phyloP scores from a whole-genome alignment of 2,329 filamentous ascomycete species.

The Ophiostoma fasciatum region DNA sequence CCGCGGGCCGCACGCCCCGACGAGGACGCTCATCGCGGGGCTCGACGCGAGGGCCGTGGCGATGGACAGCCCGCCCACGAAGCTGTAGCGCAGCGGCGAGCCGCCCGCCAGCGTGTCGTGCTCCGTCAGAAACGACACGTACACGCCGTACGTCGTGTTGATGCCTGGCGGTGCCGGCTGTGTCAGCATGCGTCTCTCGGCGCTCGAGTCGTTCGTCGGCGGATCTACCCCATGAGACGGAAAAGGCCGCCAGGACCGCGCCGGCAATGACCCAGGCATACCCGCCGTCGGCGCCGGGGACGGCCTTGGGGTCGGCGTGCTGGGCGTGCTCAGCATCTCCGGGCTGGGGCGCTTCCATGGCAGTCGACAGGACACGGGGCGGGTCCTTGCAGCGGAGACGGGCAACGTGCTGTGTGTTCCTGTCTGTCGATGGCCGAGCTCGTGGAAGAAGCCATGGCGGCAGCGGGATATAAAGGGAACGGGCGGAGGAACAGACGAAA shows the following conservation, averaged over 20 bases:
- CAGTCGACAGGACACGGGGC: too few relatives aligned
- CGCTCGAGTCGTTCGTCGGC: not conserved
- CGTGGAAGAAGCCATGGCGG: too few relatives aligned
- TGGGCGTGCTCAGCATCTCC: too few relatives aligned
- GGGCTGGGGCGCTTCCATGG: too few relatives aligned
- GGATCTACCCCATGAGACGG: constrained; percentile 1
- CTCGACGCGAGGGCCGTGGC: constrained; percentile 1
- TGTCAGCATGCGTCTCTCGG: not conserved
- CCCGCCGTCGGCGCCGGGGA: not conserved
- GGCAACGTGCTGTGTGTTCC: too few relatives aligned
- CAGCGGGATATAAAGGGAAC: too few relatives aligned
- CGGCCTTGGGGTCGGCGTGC: too few relatives aligned
- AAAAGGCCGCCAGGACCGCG: not conserved
- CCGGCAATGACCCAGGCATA: constrained; percentile 3
- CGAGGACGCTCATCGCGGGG: not conserved
- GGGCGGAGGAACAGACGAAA: too few relatives aligned
- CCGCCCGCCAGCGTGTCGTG: constrained; percentile 4
- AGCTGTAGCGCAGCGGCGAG: constrained; percentile 3
- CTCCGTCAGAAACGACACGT: constrained; percentile 4
- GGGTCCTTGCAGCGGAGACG: too few relatives aligned
- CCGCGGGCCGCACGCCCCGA: not conserved
- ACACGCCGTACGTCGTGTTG: constrained; percentile 5
- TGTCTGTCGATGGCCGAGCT: too few relatives aligned
- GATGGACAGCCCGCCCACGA: constrained; percentile 6
- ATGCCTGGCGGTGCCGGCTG: too few relatives aligned